phyloP scores from a whole-genome alignment of 306 rosid species.

The Gleditsia sinensis region DNA sequence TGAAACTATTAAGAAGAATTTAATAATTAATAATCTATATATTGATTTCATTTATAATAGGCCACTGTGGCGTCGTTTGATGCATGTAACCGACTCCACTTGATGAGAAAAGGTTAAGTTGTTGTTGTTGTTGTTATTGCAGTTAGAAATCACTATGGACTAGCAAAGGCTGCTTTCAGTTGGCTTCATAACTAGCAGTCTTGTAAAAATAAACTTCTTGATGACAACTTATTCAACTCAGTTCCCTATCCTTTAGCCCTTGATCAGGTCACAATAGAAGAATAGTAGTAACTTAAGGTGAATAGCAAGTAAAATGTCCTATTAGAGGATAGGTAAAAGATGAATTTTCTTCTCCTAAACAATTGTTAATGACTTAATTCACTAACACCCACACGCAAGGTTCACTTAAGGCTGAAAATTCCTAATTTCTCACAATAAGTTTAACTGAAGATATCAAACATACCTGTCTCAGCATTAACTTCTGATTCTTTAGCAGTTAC shows the following conservation, averaged over 20 bases:
- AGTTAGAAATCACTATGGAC: background rate
- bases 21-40: too few relatives aligned
- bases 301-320: background rate
- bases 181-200: background rate
- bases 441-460: background rate
- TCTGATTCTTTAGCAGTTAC: slow-evolving; percentile 34
- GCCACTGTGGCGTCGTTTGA: too few relatives aligned
- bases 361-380: background rate
- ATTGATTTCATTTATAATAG: too few relatives aligned
- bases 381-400: background rate
- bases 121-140: too few relatives aligned
- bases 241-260: background rate
- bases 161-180: background rate
- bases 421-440: background rate
- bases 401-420: background rate
- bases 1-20: background rate
- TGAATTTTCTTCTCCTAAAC: background rate
- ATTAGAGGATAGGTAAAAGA: background rate
- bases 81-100: too few relatives aligned
- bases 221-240: background rate
- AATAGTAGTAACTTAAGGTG: background rate
- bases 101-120: too few relatives aligned
- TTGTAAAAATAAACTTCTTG: background rate
- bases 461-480: slow-evolving; percentile 53
- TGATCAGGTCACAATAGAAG: too few relatives aligned